Evolutionary conservation across 345 rosid genomes (phyloP).

Genomic region (Gynandropsis gynandra): DNA sequence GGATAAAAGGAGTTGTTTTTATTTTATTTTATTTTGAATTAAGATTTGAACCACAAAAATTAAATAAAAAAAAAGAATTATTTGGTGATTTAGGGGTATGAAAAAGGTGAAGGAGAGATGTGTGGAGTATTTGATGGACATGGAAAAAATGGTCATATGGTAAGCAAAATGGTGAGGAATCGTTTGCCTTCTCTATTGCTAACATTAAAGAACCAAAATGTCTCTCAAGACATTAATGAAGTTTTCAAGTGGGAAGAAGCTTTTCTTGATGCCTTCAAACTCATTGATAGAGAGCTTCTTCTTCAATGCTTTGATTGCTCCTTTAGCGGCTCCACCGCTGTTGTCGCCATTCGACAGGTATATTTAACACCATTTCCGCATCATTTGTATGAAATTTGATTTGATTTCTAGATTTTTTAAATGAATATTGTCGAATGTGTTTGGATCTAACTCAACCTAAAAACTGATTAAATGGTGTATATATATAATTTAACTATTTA

Average conservation of each 20-base stretch:
- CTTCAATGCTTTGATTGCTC: constrained; percentile 53
- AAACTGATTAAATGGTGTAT: neutral
- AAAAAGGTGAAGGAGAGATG: constrained; percentile 39
- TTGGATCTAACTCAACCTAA: neutral
- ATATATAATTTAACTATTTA: too few species aligned
- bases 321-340: constrained; percentile 85
- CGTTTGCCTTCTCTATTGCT: constrained; percentile 52
- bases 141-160: constrained; percentile 69
- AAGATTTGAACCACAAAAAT: too few species aligned
- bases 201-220: constrained; percentile 35
- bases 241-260: constrained; percentile 30
- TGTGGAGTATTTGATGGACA: constrained; percentile 91
- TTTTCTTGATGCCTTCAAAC: constrained; percentile 45
- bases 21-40: too few species aligned
- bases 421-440: too few species aligned
- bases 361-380: too few species aligned
- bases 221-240: constrained; percentile 18
- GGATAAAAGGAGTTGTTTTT: too few species aligned
- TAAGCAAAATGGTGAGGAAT: constrained; percentile 64
- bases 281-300: constrained; percentile 67
- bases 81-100: constrained; percentile 67
- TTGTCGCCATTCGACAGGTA: constrained; percentile 61
- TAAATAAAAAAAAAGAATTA: too few species aligned
- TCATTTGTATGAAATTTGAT: too few species aligned
- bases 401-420: too few species aligned